Base-by-base conservation (phyloP, 2,329 filamentous ascomycete species). In the Ophiostoma ulmi region DNA sequence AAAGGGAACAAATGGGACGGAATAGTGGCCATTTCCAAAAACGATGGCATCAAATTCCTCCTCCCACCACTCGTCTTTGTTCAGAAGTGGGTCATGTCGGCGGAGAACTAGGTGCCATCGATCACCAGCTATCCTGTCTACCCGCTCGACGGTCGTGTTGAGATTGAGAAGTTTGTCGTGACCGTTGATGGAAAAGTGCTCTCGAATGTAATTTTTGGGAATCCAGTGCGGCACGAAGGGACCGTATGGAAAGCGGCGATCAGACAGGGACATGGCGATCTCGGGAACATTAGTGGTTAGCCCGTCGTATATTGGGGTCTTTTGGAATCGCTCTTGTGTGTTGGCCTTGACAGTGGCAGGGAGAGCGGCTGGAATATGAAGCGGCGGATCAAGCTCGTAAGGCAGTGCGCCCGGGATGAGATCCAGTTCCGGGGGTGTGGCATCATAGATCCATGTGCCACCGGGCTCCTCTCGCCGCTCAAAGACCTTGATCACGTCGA, bases 221-320 rank as follows among this genome's bases (percentile, higher is more conserved):
- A 90, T 78, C 73, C 88, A 90, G 17, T 81, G 76, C 36, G 82
- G 80, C 5, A 91, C 83, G 1, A 87, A 82, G 3, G 81, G 81
- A 79, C 88, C 88, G 73, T 88, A 86, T 0, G 88, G 80, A 73
- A 90, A 91, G 0, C 88, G 88, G 0, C 87, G 87, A 22, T 86
- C 80, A 0, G 80, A 75, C 0, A 88, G 88, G 72, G 90, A 86
- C 36, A 83, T 75, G 35, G 78, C 73, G 69, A 84, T 78, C 22
- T 84, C 81, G 0, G 85, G 85, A 0, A 87, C 84, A 67, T 87
- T 87, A 1, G 86, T 87, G 1, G 73, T 74, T 1, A 74, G 52
- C 2, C 70, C 72, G 5, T 73, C 72, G 20, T 74, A 74, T 14
- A 74, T 70, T 17, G 73, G 73, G n/a, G 73, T 74, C 6, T 61